These are phyloP conservation scores for Aspergillus pseudonomiae DNA, from an alignment of 2,329 filamentous ascomycete species.

Conservation along the genomic window DNA sequence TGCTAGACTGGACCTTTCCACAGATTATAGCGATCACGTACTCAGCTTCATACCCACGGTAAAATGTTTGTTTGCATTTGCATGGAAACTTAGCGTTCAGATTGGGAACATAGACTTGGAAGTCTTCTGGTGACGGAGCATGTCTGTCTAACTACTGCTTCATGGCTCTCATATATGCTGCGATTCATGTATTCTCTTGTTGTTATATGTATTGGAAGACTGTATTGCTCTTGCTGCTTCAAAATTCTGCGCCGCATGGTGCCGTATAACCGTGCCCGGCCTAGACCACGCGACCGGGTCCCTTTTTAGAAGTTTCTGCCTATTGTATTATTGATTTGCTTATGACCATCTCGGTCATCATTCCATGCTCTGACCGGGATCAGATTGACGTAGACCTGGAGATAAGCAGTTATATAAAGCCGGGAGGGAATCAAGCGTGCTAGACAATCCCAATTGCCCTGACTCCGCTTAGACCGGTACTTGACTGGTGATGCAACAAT, in stretches of 20 bases:
- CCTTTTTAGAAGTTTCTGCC: background rate
- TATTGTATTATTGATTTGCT: constrained; percentile 3
- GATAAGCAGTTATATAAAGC: background rate
- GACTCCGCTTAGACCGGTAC: background rate
- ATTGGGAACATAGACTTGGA: background rate
- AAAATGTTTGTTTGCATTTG: background rate
- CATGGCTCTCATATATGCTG: background rate
- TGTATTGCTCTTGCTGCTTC: background rate
- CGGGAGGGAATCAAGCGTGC: background rate
- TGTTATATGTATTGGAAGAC: background rate
- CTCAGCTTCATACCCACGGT: background rate
- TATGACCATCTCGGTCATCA: constrained; percentile 21
- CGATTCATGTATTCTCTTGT: background rate
- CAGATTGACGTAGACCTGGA: constrained; percentile 31
- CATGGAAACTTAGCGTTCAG: constrained; percentile 2
- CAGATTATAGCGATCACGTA: background rate
- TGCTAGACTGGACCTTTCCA: constrained; percentile 16
- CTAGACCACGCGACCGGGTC: background rate
- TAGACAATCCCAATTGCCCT: background rate
- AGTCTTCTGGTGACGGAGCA: background rate
- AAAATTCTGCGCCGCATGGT: constrained; percentile 2
- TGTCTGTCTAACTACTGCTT: background rate
- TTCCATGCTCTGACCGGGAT: constrained; percentile 30
- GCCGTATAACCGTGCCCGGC: background rate
- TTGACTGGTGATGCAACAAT: constrained; percentile 30